Evolutionary conservation across 2,329 filamentous ascomycete genomes (phyloP), one percentile per base, ranked within the genome.

Genomic region (Hypoxylon sp.): DNA sequence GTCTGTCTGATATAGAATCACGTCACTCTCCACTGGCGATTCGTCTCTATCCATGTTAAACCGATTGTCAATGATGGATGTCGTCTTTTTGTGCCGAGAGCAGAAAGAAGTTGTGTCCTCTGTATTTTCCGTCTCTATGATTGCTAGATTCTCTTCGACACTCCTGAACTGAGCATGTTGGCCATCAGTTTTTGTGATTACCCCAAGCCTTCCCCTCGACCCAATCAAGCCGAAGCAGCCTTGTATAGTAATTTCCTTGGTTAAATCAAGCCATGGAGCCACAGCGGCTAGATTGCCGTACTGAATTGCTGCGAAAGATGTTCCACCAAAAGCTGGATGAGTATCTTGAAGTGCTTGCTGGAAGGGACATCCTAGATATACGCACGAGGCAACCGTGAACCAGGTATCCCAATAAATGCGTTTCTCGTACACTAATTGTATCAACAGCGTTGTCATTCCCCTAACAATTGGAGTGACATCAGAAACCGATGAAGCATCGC

Each of bases 101-200:
- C 29, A 53, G 19, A 53, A 53, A 1, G 50, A 53, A 1, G 50
- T 53, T 3, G 50, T 53, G 9, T 53, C 50, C 11, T 53, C 50
- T 13, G 50, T 53, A 10, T 37, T 37, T 10, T 53, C 50, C 3
- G 50, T 53, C 31, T 53, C 50, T 19, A 53, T 53, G 17, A 53
- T 22, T 31, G 50, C 50, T 9, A 53, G 31, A 53, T 53, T 53
- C 10, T 53, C 50, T 53, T 53, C 50, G 14, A 53, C 50, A 19
- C 50, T 53, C 31, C 50, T 17, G 17, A 53, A 53, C 9, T 53
- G 50, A 14, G 31, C 17, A 24, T 53, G 17, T 31, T 53, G 29
- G 17, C 37, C 17, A 53, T 37, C 11, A 10, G 10, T n/a, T 19
- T 14, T 53, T 2, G 50, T 53, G 14, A 53, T 53, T 11, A 53